A percentile compares a stretch with the other conserved stretches of the same genome.
Evolutionary conservation across 2,329 filamentous ascomycete genomes (phyloP).

Genomic region (Botrytis deweyae): DNA sequence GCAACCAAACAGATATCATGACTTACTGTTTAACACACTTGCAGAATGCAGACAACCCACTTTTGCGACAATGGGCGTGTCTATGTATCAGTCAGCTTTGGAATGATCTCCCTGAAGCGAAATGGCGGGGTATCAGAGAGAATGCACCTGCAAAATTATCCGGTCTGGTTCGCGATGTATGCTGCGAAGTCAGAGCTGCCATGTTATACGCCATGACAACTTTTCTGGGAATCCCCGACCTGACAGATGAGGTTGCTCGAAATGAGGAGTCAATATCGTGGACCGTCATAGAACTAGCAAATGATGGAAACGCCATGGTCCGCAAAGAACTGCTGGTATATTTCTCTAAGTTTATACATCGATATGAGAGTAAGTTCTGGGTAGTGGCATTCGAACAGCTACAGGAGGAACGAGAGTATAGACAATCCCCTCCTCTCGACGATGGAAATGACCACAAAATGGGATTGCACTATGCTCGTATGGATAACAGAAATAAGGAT

Average conservation of each 20-base stretch:
- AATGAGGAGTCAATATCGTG: slow-evolving; percentile 90
- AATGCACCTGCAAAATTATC: slow-evolving; percentile 77
- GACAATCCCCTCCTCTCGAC: slow-evolving; percentile 54
- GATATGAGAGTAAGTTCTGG: slow-evolving; percentile 89
- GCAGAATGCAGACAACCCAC: slow-evolving; percentile 79
- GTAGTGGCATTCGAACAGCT: slow-evolving; percentile 91
- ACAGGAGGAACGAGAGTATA: slow-evolving; percentile 74
- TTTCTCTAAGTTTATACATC: slow-evolving; percentile 84
- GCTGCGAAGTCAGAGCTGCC: slow-evolving; percentile 88
- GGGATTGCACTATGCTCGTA: slow-evolving; percentile 61
- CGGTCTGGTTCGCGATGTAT: slow-evolving; percentile 77
- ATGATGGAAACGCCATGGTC: slow-evolving; percentile 91
- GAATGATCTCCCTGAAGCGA: slow-evolving; percentile 86
- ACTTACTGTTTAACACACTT: slow-evolving; percentile 82
- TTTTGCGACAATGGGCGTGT: slow-evolving; percentile 93
- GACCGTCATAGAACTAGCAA: slow-evolving; percentile 85
- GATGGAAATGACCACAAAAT: slow-evolving; percentile 60
- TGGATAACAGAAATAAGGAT: slow-evolving; percentile 55
- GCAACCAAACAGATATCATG: slow-evolving; percentile 87
- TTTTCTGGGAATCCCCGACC: slow-evolving; percentile 88
- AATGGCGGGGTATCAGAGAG: slow-evolving; percentile 91
- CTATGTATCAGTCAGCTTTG: slow-evolving; percentile 94
- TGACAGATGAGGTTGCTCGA: slow-evolving; percentile 85
- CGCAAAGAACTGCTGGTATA: slow-evolving; percentile 92
- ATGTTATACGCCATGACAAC: slow-evolving; percentile 93